These are phyloP conservation scores for Scheffersomyces illinoinensis DNA, from an alignment of 1,139 yeast genomes.

Conservation along the genomic window DNA sequence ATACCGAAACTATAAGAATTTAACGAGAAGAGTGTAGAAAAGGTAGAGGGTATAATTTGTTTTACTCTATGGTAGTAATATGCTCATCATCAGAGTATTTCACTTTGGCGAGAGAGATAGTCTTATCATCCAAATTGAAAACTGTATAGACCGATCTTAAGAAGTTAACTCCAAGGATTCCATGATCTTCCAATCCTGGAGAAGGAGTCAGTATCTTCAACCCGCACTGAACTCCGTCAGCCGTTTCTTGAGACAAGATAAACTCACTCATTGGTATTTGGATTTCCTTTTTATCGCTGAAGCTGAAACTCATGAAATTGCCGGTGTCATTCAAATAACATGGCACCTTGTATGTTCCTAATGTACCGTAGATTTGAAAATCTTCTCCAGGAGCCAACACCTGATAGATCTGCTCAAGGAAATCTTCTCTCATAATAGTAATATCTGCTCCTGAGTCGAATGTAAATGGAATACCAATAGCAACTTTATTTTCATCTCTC, in stretches of 20 bases:
- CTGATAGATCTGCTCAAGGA: not conserved
- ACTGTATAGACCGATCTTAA: slow-evolving; percentile 39
- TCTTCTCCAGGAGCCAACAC: not conserved
- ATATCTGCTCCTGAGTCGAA: not conserved
- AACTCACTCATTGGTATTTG: slow-evolving; percentile 26
- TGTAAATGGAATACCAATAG: not conserved
- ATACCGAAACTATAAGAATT: not conserved
- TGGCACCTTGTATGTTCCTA: slow-evolving; percentile 6
- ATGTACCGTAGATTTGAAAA: not conserved
- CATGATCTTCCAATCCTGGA: slow-evolving; percentile 10
- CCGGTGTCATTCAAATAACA: slow-evolving; percentile 29
- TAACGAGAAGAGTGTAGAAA: not conserved
- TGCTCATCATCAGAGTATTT: slow-evolving; percentile 27
- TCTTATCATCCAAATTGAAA: slow-evolving; percentile 39
- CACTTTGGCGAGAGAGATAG: slow-evolving; percentile 39
- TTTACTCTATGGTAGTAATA: slow-evolving; percentile 16
- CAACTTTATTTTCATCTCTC: not conserved
- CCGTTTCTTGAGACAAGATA: slow-evolving; percentile 13
- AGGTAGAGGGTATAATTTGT: not conserved
- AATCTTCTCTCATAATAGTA: not conserved
- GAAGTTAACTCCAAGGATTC: slow-evolving; percentile 37
- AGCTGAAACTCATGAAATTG: slow-evolving; percentile 27
- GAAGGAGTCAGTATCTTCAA: slow-evolving; percentile 12
- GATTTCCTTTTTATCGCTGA: slow-evolving; percentile 22
- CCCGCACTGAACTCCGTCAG: slow-evolving; percentile 12